Evolutionary conservation across 257 asterid genomes (phyloP), one percentile per base, ranked within the genome.

Genomic region (Gentiana straminea): DNA sequence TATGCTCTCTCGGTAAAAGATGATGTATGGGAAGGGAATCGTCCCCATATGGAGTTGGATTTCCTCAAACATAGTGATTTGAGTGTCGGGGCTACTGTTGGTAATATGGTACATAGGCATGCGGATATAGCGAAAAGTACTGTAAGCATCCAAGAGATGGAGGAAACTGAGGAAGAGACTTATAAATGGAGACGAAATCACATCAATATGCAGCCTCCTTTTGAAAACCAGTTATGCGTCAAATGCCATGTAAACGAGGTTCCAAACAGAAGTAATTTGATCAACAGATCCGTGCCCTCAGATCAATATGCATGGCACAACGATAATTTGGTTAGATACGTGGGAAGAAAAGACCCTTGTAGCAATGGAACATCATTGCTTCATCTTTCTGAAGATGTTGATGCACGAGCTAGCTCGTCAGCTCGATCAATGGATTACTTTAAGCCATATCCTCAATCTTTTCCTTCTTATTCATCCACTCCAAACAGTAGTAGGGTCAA

Each of bases 1-100:
- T 81, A 69, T 61, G 64, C 67, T 62, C 77, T 81, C 72, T 73
- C 80, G 34, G 66, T 73, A 55, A 67, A 65, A 35, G 70, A 77
- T 52, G 75, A 68, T 52, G 57, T 64, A 57, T 68, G 49, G 52
- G 61, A 58, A 50, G 24, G 24, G 24, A 24, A 24, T 24, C 24
- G 24, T 24, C 54, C 49, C 35, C 66, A 54, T 48, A 60, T 64
- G 57, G 77, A 70, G 54, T 37, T 13, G 15, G 63, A 60, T 63
- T 62, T 64, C 33, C 60, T 43, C 5, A 57, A 56, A 2, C 24
- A 46, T 33, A 38, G 47, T 49, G 49, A 60, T 49, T 57, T 54
- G 13, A 61, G 39, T 66, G 56, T 37, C 58, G 69, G 65, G 50
- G 55, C 24, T 47, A 33, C 37, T 70, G 46, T 68, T 72, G 51